Percentiles rank a stretch among this genome's conserved stretches.
These are phyloP conservation scores for Nannochloris sp. DNA, from an alignment of 139 green algal species.

Conservation along the genomic window DNA sequence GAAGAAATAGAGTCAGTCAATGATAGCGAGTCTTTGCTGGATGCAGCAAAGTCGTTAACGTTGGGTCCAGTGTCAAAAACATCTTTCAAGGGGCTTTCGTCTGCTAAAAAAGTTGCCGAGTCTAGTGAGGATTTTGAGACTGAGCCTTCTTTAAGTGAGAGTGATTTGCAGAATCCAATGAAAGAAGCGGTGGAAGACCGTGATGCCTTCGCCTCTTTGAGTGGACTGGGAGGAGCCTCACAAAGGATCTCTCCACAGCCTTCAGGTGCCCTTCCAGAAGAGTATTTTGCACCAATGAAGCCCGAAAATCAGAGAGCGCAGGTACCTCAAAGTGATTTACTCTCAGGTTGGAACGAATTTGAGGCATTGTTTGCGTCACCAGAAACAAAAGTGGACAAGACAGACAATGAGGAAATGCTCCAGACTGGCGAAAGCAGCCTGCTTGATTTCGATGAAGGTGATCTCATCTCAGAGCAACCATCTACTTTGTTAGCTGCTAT, in stretches of 20 bases:
- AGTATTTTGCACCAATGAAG: constrained; percentile 16
- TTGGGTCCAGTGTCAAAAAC: neutral
- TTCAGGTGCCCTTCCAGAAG: neutral
- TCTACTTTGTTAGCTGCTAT: neutral
- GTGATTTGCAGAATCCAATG: too few species aligned
- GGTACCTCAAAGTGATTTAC: constrained; percentile 9
- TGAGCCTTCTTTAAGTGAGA: too few species aligned
- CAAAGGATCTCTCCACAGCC: neutral
- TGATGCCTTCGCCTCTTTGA: too few species aligned
- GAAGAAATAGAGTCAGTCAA: neutral
- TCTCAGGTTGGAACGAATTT: constrained; percentile 31
- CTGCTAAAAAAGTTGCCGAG: too few species aligned
- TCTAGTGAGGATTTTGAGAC: too few species aligned
- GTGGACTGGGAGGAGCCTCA: neutral
- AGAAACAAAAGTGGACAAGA: neutral
- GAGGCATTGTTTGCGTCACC: constrained; percentile 23
- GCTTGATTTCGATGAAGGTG: neutral
- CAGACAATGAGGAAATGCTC: neutral
- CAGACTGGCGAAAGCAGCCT: too few species aligned
- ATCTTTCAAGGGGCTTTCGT: neutral
- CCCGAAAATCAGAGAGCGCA: neutral
- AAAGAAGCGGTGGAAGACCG: too few species aligned
- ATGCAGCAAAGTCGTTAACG: neutral
- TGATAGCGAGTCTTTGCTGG: neutral
- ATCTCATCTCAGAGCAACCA: neutral